These are phyloP conservation scores for Kwoniella botswanensis DNA, from an alignment of 768 basidiomycete species.

Conservation along the genomic window DNA sequence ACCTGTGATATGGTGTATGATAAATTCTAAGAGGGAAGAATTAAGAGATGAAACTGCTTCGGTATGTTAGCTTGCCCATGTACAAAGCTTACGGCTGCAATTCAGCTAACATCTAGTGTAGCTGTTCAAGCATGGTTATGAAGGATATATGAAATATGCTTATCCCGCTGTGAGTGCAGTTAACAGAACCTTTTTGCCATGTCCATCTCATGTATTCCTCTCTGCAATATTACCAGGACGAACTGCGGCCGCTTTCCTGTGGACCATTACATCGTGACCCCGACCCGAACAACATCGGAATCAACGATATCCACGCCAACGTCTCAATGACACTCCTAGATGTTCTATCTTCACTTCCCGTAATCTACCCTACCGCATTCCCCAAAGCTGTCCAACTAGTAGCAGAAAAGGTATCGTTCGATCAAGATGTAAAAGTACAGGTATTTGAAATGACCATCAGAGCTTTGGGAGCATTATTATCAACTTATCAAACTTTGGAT, in stretches of 20 bases:
- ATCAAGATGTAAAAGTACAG: slow-evolving; percentile 95
- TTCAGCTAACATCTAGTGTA: slow-evolving; percentile 39
- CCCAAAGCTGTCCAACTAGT: slow-evolving; percentile 81
- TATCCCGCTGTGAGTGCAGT: slow-evolving; percentile 42
- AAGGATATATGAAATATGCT: slow-evolving; percentile 81
- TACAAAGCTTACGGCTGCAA: background rate
- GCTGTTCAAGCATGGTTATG: slow-evolving; percentile 88
- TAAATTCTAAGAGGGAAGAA: slow-evolving; percentile 8
- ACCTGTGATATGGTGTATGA: slow-evolving; percentile 16
- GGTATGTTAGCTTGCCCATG: slow-evolving; percentile 2
- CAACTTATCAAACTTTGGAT: slow-evolving; percentile 53
- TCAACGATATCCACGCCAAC: slow-evolving; percentile 94
- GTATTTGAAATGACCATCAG: slow-evolving; percentile 97
- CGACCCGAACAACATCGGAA: slow-evolving; percentile 68
- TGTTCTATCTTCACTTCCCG: slow-evolving; percentile 84
- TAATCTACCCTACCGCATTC: slow-evolving; percentile 74
- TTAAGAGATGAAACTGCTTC: slow-evolving; percentile 17
- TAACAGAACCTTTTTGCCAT: background rate
- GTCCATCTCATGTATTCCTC: background rate
- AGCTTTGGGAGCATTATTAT: slow-evolving; percentile 79
- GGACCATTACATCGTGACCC: slow-evolving; percentile 43
- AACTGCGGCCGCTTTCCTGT: slow-evolving; percentile 90
- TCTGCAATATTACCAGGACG: slow-evolving; percentile 39
- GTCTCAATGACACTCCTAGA: slow-evolving; percentile 68
- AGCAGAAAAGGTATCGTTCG: slow-evolving; percentile 82